These are phyloP conservation scores for Psilocybe mexicana DNA, from an alignment of 1,284 basidiomycete genomes.

Conservation along the genomic window DNA sequence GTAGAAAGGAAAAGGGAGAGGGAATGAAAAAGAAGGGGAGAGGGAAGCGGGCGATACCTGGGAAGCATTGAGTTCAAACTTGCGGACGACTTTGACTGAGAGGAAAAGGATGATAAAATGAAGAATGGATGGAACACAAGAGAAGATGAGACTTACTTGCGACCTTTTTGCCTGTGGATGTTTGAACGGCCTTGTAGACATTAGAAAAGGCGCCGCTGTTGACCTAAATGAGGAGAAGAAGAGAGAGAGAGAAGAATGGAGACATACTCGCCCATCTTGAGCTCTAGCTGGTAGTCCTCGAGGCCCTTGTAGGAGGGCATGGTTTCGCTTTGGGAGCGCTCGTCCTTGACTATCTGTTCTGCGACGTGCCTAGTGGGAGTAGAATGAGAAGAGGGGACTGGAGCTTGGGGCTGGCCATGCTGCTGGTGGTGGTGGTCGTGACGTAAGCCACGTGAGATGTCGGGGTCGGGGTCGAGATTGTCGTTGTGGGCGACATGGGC, in stretches of 20 bases:
- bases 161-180: slow-evolving; percentile 77
- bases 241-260: slow-evolving; percentile 10
- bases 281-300: slow-evolving; percentile 78
- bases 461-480: slow-evolving; percentile 8
- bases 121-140: slow-evolving; percentile 15
- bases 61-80: slow-evolving; percentile 91
- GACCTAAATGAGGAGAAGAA: slow-evolving; percentile 3
- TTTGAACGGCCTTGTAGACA: slow-evolving; percentile 92
- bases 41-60: slow-evolving; percentile 62
- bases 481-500: slow-evolving; percentile 35
- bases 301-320: slow-evolving; percentile 86
- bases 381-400: slow-evolving; percentile 11
- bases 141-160: slow-evolving; percentile 62
- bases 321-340: slow-evolving; percentile 70
- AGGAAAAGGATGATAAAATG: slow-evolving; percentile 11
- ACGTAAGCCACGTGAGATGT: slow-evolving; percentile 27
- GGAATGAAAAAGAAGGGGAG: background rate
- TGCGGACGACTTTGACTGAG: slow-evolving; percentile 94
- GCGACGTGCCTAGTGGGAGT: slow-evolving; percentile 55
- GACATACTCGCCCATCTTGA: slow-evolving; percentile 95
- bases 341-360: slow-evolving; percentile 78
- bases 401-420: slow-evolving; percentile 16
- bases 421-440: slow-evolving; percentile 27
- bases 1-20: slow-evolving; percentile 3
- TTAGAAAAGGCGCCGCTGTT: slow-evolving; percentile 94